Percentiles rank a stretch among this genome's conserved stretches.
These are phyloP conservation scores for Dalbergia cultrata DNA, from an alignment of 306 rosid species.

Conservation along the genomic window DNA sequence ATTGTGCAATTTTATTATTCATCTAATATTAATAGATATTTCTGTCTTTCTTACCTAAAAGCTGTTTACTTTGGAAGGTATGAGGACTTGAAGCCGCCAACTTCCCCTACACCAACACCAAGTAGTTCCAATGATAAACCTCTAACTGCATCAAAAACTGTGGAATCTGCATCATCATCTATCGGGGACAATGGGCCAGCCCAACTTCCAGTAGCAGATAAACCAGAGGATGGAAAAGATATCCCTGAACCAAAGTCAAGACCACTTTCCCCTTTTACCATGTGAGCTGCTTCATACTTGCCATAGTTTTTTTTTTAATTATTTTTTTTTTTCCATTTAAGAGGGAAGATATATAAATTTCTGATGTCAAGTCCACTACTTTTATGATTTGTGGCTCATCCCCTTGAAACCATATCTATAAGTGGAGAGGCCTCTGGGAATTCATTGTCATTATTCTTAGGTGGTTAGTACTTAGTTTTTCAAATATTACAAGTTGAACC, in stretches of 20 bases:
- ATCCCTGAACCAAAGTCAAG: constrained; percentile 60
- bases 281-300: constrained; percentile 60
- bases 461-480: neutral
- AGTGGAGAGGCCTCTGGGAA: neutral
- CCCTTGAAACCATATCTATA: too few species aligned
- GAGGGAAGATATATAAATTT: too few species aligned
- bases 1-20: too few species aligned
- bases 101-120: constrained; percentile 68
- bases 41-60: constrained; percentile 27
- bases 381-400: too few species aligned
- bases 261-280: constrained; percentile 75
- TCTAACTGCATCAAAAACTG: constrained; percentile 36
- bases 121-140: constrained; percentile 51
- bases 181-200: constrained; percentile 57
- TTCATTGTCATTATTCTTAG: neutral
- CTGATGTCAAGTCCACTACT: too few species aligned
- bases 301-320: constrained; percentile 5
- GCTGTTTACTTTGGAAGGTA: constrained; percentile 51
- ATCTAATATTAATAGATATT: neutral
- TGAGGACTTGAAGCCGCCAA: constrained; percentile 73
- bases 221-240: constrained; percentile 41
- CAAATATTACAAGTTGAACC: neutral
- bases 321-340: neutral
- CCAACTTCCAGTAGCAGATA: constrained; percentile 48
- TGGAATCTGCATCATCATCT: constrained; percentile 43